Evolutionary conservation across 2,329 filamentous ascomycete genomes (phyloP), one percentile per base, ranked within the genome.

Genomic region (Coniochaeta pulveracea): DNA sequence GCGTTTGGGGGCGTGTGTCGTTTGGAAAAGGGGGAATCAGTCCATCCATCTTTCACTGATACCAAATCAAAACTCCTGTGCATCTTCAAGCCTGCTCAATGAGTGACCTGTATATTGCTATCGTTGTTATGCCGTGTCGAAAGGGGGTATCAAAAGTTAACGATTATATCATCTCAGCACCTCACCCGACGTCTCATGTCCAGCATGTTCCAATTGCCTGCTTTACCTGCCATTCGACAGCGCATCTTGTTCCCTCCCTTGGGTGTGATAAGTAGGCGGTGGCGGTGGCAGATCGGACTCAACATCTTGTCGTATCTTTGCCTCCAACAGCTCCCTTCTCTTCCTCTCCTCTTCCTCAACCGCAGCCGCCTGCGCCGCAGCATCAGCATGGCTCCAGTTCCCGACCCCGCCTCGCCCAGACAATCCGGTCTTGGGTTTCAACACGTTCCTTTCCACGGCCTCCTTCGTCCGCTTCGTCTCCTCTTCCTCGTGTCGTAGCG

Each of bases 321-420:
- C 54, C 47, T 66, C 61, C 17, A 69, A 41, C 36, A 58, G 54
- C 16, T 56, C 53, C 29, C 45, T 51, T 45, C 43, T 54, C 37
- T 45, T 47, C 41, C 48, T 43, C 40, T 53, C 48, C 34, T 49
- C 38, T 44, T 47, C 41, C 48, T 44, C 40, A 52, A 47, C 34
- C 48, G 45, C 41, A 53, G 50, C 31, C 49, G 42, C 41, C 33
- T 47, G 48, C 10, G 45, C 50, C 15, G 37, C 34, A 29, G 42
- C 40, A 30, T 34, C 49, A 26, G 37, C 40, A n/a, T n/a, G n/a
- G 17, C 42, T 47, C 56, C 64, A 76, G 49, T 75, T 76, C 3
- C 71, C 72, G 1, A 68, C 69, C n/a, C 72, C 72, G 16, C 72
- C 72, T 5, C 72, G 61, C 0, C 72, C 72, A 5, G 52, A 52